Conservation (phyloP, 305 asterid species). For the Fraxinus dipetala region DNA sequence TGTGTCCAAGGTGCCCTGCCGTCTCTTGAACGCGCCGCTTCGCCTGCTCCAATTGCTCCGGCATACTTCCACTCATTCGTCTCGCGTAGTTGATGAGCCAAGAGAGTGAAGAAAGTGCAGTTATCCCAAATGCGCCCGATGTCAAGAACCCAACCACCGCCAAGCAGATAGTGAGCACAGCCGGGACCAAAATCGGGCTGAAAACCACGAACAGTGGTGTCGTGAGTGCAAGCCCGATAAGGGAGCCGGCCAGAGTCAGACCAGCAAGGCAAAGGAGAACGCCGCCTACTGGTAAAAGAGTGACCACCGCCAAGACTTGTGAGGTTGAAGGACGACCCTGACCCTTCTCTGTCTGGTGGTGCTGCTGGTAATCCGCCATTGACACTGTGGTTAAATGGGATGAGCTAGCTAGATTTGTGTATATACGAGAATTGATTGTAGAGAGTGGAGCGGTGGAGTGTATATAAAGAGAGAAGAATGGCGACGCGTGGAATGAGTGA, state of each 20-base stretch:
- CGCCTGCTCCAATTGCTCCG: slow-evolving; percentile 28
- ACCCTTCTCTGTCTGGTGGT: background rate
- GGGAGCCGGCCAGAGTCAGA: slow-evolving; percentile 32
- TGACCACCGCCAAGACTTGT: slow-evolving; percentile 36
- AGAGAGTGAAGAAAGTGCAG: slow-evolving; percentile 39
- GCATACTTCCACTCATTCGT: slow-evolving; percentile 1
- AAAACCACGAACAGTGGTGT: slow-evolving; percentile 36
- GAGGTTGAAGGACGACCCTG: slow-evolving; percentile 29
- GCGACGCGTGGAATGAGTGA: slow-evolving; percentile 38
- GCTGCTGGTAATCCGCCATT: slow-evolving; percentile 34
- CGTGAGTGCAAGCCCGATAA: slow-evolving; percentile 29
- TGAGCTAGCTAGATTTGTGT: background rate
- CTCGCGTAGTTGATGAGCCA: slow-evolving; percentile 38
- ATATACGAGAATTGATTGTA: background rate
- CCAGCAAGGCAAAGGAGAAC: slow-evolving; percentile 36
- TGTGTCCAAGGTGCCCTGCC: slow-evolving; percentile 26
- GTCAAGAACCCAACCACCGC: slow-evolving; percentile 37
- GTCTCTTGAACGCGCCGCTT: slow-evolving; percentile 34
- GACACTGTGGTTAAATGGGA: background rate
- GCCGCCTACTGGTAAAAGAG: slow-evolving; percentile 41
- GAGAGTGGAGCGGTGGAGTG: background rate
- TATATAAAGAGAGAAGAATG: slow-evolving; percentile 21
- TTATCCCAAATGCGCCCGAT: slow-evolving; percentile 47
- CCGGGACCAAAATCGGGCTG: slow-evolving; percentile 47
- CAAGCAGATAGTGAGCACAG: slow-evolving; percentile 27